These are phyloP conservation scores for Apostasia ramifera DNA, from an alignment of 106 monocot genomes.

Conservation along the genomic window DNA sequence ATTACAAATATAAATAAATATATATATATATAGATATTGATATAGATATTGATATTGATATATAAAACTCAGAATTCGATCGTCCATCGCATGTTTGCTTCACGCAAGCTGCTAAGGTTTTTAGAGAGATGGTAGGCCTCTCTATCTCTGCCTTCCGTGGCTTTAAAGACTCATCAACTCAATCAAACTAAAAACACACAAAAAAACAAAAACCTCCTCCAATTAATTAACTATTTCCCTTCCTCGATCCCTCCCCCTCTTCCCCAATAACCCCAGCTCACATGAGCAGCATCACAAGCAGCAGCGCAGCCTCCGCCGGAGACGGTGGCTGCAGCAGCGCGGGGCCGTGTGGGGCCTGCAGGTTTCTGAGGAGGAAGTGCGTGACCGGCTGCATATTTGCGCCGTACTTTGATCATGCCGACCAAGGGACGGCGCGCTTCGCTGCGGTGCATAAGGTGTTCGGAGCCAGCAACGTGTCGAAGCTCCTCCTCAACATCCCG, in stretches of 20 bases:
- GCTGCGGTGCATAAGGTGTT: constrained; percentile 51
- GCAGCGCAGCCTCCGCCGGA: not conserved
- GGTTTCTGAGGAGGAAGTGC: constrained; percentile 54
- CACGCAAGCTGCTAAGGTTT: constrained; percentile 41
- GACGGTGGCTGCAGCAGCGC: constrained; percentile 9
- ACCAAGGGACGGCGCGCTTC: constrained; percentile 43
- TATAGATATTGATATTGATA: too few relatives aligned
- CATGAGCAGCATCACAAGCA: not conserved
- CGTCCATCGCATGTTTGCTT: constrained; percentile 41
- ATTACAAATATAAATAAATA: too few relatives aligned
- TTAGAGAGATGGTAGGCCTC: constrained; percentile 2
- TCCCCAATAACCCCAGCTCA: constrained; percentile 16
- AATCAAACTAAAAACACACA: constrained; percentile 16
- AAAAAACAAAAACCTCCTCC: constrained; percentile 10
- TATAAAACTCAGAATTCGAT: too few relatives aligned
- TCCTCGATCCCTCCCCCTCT: constrained; percentile 12
- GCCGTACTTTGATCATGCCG: constrained; percentile 43
- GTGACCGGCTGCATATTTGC: constrained; percentile 49
- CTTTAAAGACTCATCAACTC: constrained; percentile 47
- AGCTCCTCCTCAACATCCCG: constrained; percentile 23
- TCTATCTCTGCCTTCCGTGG: constrained; percentile 30
- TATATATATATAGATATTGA: too few relatives aligned
- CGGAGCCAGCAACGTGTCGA: constrained; percentile 53
- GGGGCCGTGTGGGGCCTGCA: constrained; percentile 55
- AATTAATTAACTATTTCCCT: not conserved